A percentile compares a stretch with the other conserved stretches of the same genome.
Conservation (phyloP, 345 rosid species). For the Aquilaria malaccensis region DNA sequence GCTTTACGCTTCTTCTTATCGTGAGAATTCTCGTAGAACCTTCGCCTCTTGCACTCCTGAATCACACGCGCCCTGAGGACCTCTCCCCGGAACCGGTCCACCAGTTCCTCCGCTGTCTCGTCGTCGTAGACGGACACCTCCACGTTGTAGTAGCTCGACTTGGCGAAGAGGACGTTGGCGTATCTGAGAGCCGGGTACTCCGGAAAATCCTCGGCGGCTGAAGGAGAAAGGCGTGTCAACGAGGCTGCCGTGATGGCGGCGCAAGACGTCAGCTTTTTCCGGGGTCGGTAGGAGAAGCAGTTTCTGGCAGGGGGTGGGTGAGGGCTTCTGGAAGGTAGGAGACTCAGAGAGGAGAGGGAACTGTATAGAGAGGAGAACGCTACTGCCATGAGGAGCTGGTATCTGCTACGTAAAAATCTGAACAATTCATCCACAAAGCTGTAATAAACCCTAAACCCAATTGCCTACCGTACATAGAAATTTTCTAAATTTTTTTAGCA, state of each 20-base stretch:
- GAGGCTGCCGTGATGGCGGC: not conserved
- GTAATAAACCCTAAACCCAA: no score
- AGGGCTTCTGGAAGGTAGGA: not conserved
- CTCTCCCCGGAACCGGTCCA: conserved; percentile 26
- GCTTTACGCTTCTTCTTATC: conserved; percentile 29
- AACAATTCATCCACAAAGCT: no score
- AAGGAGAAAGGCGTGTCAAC: not conserved
- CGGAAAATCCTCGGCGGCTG: not conserved
- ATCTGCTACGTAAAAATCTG: no score
- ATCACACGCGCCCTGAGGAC: conserved; percentile 25
- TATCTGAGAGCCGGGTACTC: conserved; percentile 15
- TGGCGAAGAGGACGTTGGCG: conserved; percentile 24
- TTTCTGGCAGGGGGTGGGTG: conserved; percentile 3
- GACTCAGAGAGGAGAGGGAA: conserved; percentile 3
- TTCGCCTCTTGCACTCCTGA: conserved; percentile 27
- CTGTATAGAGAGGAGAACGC: conserved; percentile 9
- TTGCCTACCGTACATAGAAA: no score
- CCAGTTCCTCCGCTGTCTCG: conserved; percentile 34
- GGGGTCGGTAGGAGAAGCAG: not conserved
- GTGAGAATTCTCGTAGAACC: conserved; percentile 28
- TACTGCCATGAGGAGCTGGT: not conserved
- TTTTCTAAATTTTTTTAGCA: no score
- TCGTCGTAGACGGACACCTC: conserved; percentile 25
- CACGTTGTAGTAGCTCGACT: conserved; percentile 24
- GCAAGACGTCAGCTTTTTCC: not conserved